A percentile compares a stretch with the other conserved stretches of the same genome.
These are phyloP conservation scores for Vinca minor DNA, from an alignment of 257 asterid genomes.

Conservation along the genomic window DNA sequence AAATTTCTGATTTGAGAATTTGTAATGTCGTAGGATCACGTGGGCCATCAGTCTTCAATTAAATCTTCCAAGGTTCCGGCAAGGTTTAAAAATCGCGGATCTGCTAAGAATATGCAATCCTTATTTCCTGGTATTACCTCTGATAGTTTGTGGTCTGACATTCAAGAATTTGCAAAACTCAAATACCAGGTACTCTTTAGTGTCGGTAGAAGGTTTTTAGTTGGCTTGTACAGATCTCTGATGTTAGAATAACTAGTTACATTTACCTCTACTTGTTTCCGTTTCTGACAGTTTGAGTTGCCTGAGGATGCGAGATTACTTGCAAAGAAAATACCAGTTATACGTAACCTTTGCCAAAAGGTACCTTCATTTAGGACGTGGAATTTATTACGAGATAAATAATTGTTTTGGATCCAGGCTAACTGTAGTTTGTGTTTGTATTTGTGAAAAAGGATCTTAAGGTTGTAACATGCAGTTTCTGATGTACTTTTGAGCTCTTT, in stretches of 20 bases:
- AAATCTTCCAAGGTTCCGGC: constrained; percentile 43
- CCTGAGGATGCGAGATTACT: constrained; percentile 53
- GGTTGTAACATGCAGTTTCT: background rate
- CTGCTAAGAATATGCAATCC: constrained; percentile 49
- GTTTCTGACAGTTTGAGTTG: constrained; percentile 53
- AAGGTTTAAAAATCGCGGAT: constrained; percentile 38
- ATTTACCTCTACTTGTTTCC: constrained; percentile 7
- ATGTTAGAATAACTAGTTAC: constrained; percentile 2
- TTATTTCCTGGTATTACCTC: constrained; percentile 47
- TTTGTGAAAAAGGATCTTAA: background rate
- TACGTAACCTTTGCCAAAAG: constrained; percentile 82
- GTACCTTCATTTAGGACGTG: constrained; percentile 23
- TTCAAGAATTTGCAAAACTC: constrained; percentile 68
- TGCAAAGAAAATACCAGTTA: constrained; percentile 65
- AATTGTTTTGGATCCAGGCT: no score
- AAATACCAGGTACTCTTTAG: constrained; percentile 64
- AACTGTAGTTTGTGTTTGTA: background rate
- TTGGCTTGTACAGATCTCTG: constrained; percentile 2
- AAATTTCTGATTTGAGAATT: background rate
- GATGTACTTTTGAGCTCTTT: background rate
- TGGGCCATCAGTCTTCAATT: constrained; percentile 41
- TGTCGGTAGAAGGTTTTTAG: constrained; percentile 5
- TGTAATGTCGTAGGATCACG: constrained; percentile 45
- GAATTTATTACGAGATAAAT: background rate
- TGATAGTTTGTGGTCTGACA: constrained; percentile 76